These are phyloP conservation scores for Globisporangium takayamanum DNA, from an alignment of 352 stramenopile species.

Conservation along the genomic window DNA sequence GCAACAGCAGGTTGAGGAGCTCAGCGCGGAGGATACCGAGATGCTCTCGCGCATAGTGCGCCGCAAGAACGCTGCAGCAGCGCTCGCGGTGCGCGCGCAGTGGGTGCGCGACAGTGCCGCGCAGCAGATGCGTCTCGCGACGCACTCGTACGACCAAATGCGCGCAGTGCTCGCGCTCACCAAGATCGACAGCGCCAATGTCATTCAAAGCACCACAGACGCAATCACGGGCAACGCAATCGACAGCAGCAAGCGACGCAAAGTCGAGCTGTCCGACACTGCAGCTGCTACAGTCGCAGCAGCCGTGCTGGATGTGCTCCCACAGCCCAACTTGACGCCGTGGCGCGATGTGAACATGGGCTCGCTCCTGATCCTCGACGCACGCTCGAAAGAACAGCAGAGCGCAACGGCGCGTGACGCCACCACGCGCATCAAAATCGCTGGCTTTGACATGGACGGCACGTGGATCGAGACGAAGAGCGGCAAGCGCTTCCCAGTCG, in stretches of 20 bases:
- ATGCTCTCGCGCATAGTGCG: conserved; percentile 13
- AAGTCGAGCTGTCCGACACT: background rate
- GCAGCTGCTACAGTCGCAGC: background rate
- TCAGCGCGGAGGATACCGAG: conserved; percentile 2
- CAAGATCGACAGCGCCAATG: background rate
- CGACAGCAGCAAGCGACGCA: conserved; percentile 8
- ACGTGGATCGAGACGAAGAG: conserved; percentile 84
- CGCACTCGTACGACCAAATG: conserved; percentile 11
- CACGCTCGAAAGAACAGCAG: conserved; percentile 15
- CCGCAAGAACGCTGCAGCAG: background rate
- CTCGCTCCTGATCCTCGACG: conserved; percentile 49
- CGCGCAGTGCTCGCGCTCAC: conserved; percentile 2
- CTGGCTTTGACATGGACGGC: conserved; percentile 74
- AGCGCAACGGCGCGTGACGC: background rate
- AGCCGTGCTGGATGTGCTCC: conserved; percentile 1
- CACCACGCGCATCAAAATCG: conserved; percentile 39
- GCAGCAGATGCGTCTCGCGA: conserved; percentile 29
- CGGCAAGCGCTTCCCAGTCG: conserved; percentile 68
- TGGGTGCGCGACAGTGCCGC: conserved; percentile 37
- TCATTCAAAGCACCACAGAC: background rate
- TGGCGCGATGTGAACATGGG: conserved; percentile 34
- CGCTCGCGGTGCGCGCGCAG: conserved; percentile 23
- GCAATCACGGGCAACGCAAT: background rate
- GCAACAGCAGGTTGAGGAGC: conserved; percentile 2
- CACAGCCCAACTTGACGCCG: conserved; percentile 24